A percentile compares a stretch with the other conserved stretches of the same genome.
Conservation (phyloP, 257 asterid genomes). For the Ligustrum vulgare region DNA sequence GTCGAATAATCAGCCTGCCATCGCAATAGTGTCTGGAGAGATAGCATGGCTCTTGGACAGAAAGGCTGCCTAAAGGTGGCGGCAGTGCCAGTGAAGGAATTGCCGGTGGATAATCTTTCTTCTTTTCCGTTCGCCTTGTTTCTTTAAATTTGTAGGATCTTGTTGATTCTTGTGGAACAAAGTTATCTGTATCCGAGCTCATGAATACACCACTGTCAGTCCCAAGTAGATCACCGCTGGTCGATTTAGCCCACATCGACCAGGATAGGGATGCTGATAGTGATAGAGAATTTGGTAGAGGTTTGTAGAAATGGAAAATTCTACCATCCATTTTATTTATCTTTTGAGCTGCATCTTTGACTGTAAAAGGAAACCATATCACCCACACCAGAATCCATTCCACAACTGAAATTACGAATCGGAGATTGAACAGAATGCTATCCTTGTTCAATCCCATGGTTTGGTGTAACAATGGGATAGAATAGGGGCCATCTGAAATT, state of each 20-base stretch:
- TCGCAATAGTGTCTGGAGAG: neutral
- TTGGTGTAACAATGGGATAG: neutral
- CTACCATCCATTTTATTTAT: neutral
- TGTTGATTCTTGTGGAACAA: neutral
- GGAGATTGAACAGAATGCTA: neutral
- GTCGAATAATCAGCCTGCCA: neutral
- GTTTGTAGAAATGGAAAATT: neutral
- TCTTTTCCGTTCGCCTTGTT: slow-evolving; percentile 1
- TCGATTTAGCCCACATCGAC: neutral
- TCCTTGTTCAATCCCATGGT: neutral
- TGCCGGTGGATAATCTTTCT: neutral
- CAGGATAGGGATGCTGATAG: neutral
- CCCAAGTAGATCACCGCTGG: neutral
- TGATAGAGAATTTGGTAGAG: neutral
- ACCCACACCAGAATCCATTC: neutral
- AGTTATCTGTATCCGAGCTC: neutral
- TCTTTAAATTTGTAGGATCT: neutral
- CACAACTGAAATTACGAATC: neutral
- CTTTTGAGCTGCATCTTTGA: neutral
- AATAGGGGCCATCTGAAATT: neutral
- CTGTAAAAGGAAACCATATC: neutral
- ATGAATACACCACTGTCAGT: neutral
- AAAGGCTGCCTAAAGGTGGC: neutral
- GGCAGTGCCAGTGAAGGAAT: neutral
- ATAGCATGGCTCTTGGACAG: neutral